These are phyloP conservation scores for Trypanosoma melophagium DNA, from an alignment of 208 protist genomes.

Conservation along the genomic window DNA sequence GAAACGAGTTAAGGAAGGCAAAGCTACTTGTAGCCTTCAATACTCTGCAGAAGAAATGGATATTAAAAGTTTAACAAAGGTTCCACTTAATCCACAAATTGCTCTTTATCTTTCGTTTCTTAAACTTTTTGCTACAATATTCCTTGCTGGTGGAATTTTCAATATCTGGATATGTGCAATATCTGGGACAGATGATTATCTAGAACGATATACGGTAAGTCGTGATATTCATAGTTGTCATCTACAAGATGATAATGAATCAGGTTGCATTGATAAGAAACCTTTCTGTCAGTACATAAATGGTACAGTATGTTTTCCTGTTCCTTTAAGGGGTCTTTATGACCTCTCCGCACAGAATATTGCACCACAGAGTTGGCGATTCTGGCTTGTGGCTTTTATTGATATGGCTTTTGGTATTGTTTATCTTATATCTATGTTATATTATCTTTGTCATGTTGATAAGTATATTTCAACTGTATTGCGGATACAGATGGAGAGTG, in stretches of 20 bases:
- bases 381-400: slow-evolving; percentile 57
- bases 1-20: not conserved
- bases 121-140: slow-evolving; percentile 65
- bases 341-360: slow-evolving; percentile 83
- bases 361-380: slow-evolving; percentile 46
- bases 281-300: slow-evolving; percentile 62
- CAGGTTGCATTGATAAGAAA: slow-evolving; percentile 40
- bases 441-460: slow-evolving; percentile 46
- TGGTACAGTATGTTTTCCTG: slow-evolving; percentile 45
- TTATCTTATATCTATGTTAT: slow-evolving; percentile 44
- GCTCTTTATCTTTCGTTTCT: slow-evolving; percentile 79
- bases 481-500: slow-evolving; percentile 56
- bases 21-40: not conserved
- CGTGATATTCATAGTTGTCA: slow-evolving; percentile 58
- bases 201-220: slow-evolving; percentile 38
- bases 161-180: slow-evolving; percentile 75
- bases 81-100: slow-evolving; percentile 73
- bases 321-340: slow-evolving; percentile 69
- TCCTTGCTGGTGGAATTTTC: slow-evolving; percentile 59
- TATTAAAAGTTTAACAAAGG: slow-evolving; percentile 20
- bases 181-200: slow-evolving; percentile 43
- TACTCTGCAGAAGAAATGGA: no score
- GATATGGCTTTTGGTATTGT: slow-evolving; percentile 65
- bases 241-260: slow-evolving; percentile 43
- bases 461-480: slow-evolving; percentile 61